These are phyloP conservation scores for Rhododendron ovatum DNA, from an alignment of 148 eudicot genomes.

Conservation along the genomic window DNA sequence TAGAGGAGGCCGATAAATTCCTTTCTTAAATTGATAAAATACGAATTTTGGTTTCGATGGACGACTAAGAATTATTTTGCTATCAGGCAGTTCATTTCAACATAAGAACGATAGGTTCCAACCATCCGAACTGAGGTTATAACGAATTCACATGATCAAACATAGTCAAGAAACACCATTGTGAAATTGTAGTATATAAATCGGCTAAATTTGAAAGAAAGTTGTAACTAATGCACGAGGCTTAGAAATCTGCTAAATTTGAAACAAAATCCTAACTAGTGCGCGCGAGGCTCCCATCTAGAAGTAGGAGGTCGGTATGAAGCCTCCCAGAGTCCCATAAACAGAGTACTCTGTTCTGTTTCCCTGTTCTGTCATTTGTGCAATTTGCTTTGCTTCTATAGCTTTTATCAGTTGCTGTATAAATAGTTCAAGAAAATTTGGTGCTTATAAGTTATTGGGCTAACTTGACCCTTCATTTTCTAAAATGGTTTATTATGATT, in stretches of 20 bases:
- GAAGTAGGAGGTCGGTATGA: not conserved
- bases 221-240: not conserved
- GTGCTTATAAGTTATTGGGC: not conserved
- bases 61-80: not conserved
- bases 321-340: not conserved
- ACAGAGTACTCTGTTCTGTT: not conserved
- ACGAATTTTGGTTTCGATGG: not conserved
- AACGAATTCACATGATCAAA: not conserved
- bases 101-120: not conserved
- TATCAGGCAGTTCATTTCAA: not conserved
- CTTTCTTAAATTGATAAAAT: not conserved
- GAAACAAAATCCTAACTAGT: too few relatives aligned
- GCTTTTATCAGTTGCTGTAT: not conserved
- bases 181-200: not conserved
- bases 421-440: not conserved
- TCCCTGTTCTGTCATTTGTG: not conserved
- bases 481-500: not conserved
- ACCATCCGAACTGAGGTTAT: not conserved
- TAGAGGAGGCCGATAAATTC: not conserved
- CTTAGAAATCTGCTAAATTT: not conserved
- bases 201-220: too few relatives aligned
- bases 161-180: not conserved
- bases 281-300: not conserved
- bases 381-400: not conserved
- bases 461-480: not conserved